phyloP scores from a whole-genome alignment of 495 filamentous ascomycete genomes.

The Xylaria scruposa region DNA sequence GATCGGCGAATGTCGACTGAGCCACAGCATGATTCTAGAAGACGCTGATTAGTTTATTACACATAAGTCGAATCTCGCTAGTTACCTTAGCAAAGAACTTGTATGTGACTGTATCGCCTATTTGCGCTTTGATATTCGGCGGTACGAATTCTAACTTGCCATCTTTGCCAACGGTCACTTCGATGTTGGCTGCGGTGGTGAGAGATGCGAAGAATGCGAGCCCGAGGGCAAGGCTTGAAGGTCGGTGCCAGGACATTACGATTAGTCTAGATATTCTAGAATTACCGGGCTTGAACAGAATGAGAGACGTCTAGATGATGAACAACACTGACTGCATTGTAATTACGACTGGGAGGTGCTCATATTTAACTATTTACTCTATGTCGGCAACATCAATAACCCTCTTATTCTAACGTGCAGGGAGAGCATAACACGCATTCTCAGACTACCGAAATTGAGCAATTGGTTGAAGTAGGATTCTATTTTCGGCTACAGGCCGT shows the following conservation, averaged over 20 bases:
- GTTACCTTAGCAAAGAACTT: conserved; percentile 61
- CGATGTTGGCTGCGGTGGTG: conserved; percentile 38
- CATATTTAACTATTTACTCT: conserved; percentile 9
- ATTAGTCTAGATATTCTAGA: conserved; percentile 3
- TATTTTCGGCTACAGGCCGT: conserved; percentile 19
- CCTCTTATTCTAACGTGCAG: neutral
- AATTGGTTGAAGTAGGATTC: conserved; percentile 5
- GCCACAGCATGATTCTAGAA: conserved; percentile 65
- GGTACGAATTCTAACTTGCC: conserved; percentile 46
- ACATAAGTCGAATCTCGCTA: neutral
- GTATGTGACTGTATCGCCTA: conserved; percentile 62
- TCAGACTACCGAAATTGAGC: neutral
- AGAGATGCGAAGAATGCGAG: conserved; percentile 40
- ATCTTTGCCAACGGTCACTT: conserved; percentile 49
- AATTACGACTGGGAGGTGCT: neutral
- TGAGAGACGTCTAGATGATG: conserved; percentile 13
- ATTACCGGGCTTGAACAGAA: conserved; percentile 12
- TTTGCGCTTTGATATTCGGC: conserved; percentile 38
- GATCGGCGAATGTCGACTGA: conserved; percentile 62
- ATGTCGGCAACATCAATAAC: neutral
- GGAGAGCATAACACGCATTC: conserved; percentile 10
- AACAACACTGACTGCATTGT: neutral
- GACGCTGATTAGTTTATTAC: neutral
- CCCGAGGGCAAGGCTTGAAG: conserved; percentile 33
- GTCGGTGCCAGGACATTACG: conserved; percentile 38